Evolutionary conservation across 208 protist species (phyloP), one percentile per base, ranked within the genome.

Genomic region (Endotrypanum monterogeii): DNA sequence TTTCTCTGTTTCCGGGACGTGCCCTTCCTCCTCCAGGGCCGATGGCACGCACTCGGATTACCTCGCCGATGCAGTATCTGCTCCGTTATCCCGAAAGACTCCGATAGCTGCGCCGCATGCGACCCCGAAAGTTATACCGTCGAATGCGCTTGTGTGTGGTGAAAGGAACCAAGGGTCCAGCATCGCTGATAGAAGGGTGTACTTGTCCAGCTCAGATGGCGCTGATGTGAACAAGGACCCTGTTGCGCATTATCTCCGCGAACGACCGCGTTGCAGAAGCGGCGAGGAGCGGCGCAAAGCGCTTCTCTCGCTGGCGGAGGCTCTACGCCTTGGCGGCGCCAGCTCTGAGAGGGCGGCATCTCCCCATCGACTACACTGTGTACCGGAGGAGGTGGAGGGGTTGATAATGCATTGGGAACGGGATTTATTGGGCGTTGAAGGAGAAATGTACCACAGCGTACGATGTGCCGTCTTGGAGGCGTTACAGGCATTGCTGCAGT

Each of bases 391-490:
- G 12, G 70, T 68, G 46, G 56, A 65, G 37, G 46, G 57, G n/a
- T 63, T 82, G 5, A 30, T 86, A 30, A 3, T 73, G 18, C 48
- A 77, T 57, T 62, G 89, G 58, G 84, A 87, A 61, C 73, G 70
- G 30, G 68, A 82, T 20, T 16, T 74, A 32, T 58, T 11, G 63
- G 58, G 74, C 77, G 44, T 65, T 55, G 46, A 52, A 2, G n/a
- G 74, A 89, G 67, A 23, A 5, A 54, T 71, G 28, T 46, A 84
- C 66, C 87, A 92, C 76, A 4, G 6, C 8, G 81, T 95, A 23
- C 88, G 89, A 3, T 71, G 74, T 56, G 71, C 57, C 3, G 83
- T 82, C n/a, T 71, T 91, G 28, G 1, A 35, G 35, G 50, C 78
- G 14, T 37, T 96, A 30, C 81, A 75, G 6, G 68, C 74, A 32